Conservation (phyloP, 2,329 filamentous ascomycete genomes). For the Ascochyta pisi region DNA sequence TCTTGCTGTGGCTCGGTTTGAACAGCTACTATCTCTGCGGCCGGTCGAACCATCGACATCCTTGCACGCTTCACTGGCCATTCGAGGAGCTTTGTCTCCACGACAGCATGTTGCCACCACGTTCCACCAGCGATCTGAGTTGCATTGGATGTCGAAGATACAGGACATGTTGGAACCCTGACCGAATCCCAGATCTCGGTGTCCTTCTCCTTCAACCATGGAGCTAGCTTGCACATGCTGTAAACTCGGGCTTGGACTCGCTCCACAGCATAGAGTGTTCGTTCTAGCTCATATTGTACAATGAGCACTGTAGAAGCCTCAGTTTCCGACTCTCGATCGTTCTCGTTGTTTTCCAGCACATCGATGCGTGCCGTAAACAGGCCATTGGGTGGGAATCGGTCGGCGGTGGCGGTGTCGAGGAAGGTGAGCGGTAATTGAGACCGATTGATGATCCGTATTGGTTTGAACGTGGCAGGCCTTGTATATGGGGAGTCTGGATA, state of each 20-base stretch:
- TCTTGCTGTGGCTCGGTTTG: constrained; percentile 12
- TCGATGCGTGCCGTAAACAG: constrained; percentile 47
- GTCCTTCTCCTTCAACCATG: constrained; percentile 68
- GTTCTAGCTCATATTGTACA: constrained; percentile 56
- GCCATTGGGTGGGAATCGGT: constrained; percentile 33
- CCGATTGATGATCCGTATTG: constrained; percentile 44
- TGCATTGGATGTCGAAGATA: constrained; percentile 58
- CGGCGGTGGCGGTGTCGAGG: constrained; percentile 41
- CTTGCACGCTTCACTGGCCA: constrained; percentile 32
- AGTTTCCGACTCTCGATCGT: constrained; percentile 5
- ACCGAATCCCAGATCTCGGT: constrained; percentile 50
- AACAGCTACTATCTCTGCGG: constrained; percentile 6
- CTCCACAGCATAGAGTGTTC: constrained; percentile 82
- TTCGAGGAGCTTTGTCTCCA: constrained; percentile 26
- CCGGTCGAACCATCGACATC: constrained; percentile 42
- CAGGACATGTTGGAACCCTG: constrained; percentile 59
- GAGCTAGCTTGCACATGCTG: constrained; percentile 70
- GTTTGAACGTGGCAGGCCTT: constrained; percentile 41
- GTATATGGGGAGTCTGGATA: constrained; percentile 39
- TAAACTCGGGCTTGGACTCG: constrained; percentile 68
- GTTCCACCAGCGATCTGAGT: constrained; percentile 1
- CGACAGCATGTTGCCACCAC: constrained; percentile 45
- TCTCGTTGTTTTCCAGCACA: constrained; percentile 35
- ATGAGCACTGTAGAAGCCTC: constrained; percentile 40
- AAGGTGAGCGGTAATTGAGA: constrained; percentile 48